Evolutionary conservation across 495 filamentous ascomycete genomes (phyloP), one percentile per base, ranked within the genome.

Genomic region (Aspergillus taichungensis): DNA sequence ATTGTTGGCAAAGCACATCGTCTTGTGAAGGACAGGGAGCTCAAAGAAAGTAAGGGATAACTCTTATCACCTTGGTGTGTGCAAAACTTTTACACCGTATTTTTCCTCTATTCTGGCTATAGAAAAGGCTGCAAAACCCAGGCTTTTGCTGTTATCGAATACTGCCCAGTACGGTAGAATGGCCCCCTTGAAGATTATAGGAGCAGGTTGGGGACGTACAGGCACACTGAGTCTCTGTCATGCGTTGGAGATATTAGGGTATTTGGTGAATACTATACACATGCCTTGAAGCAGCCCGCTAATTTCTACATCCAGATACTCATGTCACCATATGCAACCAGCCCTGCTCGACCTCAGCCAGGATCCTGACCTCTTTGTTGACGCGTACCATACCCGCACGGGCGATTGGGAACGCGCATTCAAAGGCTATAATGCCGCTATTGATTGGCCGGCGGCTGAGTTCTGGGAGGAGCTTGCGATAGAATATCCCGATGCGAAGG

Each of bases 401-500:
- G 29, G 24, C 5, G 36, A 46, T 13, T 46, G 43, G 43, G 43
- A 46, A 27, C 35, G 32, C 24, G 34, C 40, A 7, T 46, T 46
- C 35, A 24, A 30, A n/a, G 43, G 43, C 3, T 46, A 46, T 13
- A 36, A 46, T 29, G 43, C 43, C 6, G 34, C 43, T 6, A 10
- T 34, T 31, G 45, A 47, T 37, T 41, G 36, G 40, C 59, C 66
- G 5, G 54, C 59, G 18, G 51, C 63, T 43, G 60, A 62, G 37
- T 71, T 67, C 48, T 42, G 54, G 5, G 55, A 55, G 29, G 64
- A 68, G 40, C 54, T 68, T 12, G 52, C 60, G 29, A 46, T 50
- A 30, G 57, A 64, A 11, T 66, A 62, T 46, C 67, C 58, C 2
- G 66, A 71, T 13, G 68, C 68, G 7, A 53, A 57, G 46, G 53